phyloP scores from a whole-genome alignment of 2,329 filamentous ascomycete species.

The Fonsecaea pugnacius region DNA sequence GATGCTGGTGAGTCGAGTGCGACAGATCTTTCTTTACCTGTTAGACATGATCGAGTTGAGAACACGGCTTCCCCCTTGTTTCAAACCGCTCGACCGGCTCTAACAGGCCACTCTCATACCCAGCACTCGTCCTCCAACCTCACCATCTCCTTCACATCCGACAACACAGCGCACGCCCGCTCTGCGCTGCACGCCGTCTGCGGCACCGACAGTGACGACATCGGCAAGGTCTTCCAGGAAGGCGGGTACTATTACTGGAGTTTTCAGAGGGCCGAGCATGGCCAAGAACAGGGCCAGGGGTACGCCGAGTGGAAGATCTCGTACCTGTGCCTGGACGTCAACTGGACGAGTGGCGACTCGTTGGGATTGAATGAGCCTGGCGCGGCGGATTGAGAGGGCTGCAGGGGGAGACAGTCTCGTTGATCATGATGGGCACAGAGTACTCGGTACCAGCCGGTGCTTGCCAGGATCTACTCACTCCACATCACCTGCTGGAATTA shows the following conservation, averaged over 20 bases:
- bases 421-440: neutral
- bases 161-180: constrained; percentile 22
- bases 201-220: constrained; percentile 20
- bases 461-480: too few relatives aligned
- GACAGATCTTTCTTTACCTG: neutral
- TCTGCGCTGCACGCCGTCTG: constrained; percentile 22
- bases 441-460: neutral
- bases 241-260: constrained; percentile 32
- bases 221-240: constrained; percentile 25
- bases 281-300: neutral
- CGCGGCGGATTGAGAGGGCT: constrained; percentile 1
- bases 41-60: too few relatives aligned
- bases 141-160: constrained; percentile 19
- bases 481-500: too few relatives aligned
- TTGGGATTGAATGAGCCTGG: constrained; percentile 27
- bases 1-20: constrained; percentile 21
- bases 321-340: constrained; percentile 28
- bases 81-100: too few relatives aligned
- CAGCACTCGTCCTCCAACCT: constrained; percentile 28
- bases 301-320: constrained; percentile 26
- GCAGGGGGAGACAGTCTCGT: neutral
- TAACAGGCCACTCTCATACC: neutral
- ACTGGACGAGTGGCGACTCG: constrained; percentile 25
- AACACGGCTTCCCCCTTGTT: too few relatives aligned
- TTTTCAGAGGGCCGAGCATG: constrained; percentile 18